Base-by-base conservation (phyloP, 169 alveolate species). In the Eimeria brunetti region DNA sequence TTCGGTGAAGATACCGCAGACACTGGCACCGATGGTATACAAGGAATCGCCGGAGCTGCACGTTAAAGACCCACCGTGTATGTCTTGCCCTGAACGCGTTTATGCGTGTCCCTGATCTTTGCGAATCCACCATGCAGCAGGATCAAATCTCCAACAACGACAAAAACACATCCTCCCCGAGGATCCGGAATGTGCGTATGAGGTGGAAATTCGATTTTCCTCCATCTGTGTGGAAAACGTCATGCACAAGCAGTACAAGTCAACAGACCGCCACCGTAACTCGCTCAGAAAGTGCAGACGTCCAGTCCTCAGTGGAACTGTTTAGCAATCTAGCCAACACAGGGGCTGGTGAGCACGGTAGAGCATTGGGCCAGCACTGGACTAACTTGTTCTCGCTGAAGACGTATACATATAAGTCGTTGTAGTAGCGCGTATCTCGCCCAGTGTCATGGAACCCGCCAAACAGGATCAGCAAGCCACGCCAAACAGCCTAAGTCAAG, bases 381-480 rank as follows among this genome's bases (percentile, higher is more conserved):
- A 60, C 78, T 41, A 78, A 95, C 95, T 76, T 88, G 90, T 84
- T 81, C 30, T 92, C 91, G 73, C 75, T 75, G 80, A 96, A 91
- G 83, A 33, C 44, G 88, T 69, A 88, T 27, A 97, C 81, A 88
- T 98, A 97, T 36, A 98, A 95, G 85, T 98, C 99, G 92, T 98
- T 98, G 96, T 96, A 98, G 96, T 98, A 98, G 38, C 96, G 97
- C 46, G 97, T 96, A 85, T 97, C 98, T 78, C 97, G 86, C 30
- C 97, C 96, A 24, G 98, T 98, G 95, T 98, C 99, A 86, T 97
- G 98, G 95, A 98, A 98, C 9, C 99, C 99, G 30, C 99, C 99
- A 96, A 98, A 98, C 88, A 98, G 97, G 11, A 98, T 91, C 96
- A 98, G 95, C 95, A 96, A 88, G 89, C 97, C 97, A 84, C 98